Percentiles rank a stretch among this genome's conserved stretches.
phyloP scores from a whole-genome alignment of 192 early-diverging fungal genomes.

The Backusella macrospora region DNA sequence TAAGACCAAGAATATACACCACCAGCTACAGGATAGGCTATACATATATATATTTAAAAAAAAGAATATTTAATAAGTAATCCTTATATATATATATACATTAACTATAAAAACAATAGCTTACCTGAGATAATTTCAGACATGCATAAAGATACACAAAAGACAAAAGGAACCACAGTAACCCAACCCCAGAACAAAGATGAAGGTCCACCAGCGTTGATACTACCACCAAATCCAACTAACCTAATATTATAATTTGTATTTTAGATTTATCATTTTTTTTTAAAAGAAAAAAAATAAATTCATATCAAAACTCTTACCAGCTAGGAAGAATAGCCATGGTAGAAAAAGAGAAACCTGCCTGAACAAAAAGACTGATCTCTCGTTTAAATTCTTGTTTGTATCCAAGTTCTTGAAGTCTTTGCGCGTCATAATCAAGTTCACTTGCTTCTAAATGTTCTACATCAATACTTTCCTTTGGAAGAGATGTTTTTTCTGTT shows the following conservation, averaged over 20 bases:
- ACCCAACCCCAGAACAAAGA: slow-evolving; percentile 32
- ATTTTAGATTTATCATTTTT: not conserved
- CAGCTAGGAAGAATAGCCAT: slow-evolving; percentile 47
- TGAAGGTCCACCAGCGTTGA: slow-evolving; percentile 14
- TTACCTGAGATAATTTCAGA: slow-evolving; percentile 46
- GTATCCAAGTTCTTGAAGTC: slow-evolving; percentile 53
- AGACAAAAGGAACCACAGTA: slow-evolving; percentile 45
- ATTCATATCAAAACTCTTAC: too few species aligned
- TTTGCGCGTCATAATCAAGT: slow-evolving; percentile 39
- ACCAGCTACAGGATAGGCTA: slow-evolving; percentile 36
- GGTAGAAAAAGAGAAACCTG: slow-evolving; percentile 50
- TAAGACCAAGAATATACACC: slow-evolving; percentile 38
- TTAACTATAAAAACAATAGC: not conserved
- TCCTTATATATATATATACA: too few species aligned
- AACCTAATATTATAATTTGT: not conserved
- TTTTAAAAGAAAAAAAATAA: not conserved
- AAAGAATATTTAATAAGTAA: too few species aligned
- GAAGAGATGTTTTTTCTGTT: not conserved
- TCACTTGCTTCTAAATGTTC: not conserved
- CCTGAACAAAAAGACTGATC: slow-evolving; percentile 46
- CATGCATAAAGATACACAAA: slow-evolving; percentile 47
- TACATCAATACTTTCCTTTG: slow-evolving; percentile 4
- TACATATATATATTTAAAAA: not conserved
- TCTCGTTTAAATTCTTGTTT: slow-evolving; percentile 54
- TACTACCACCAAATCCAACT: slow-evolving; percentile 19